A percentile compares a stretch with the other conserved stretches of the same genome.
phyloP scores from a whole-genome alignment of 1,284 basidiomycete genomes.

The Rhodotorula sp. region DNA sequence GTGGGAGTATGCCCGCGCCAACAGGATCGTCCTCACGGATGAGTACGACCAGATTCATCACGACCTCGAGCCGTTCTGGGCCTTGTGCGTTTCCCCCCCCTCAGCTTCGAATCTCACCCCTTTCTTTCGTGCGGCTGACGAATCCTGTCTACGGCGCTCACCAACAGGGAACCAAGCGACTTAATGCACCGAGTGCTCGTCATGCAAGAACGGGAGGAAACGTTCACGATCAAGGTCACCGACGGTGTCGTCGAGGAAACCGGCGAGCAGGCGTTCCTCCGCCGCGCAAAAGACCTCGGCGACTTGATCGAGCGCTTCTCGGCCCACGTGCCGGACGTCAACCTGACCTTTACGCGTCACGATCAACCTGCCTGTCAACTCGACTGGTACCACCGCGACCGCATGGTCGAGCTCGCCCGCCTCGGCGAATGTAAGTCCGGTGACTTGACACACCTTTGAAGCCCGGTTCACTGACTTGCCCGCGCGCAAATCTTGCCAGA shows the following conservation, averaged over 20 bases:
- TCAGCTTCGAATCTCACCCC: too few species aligned
- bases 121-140: not conserved
- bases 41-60: slow-evolving; percentile 44
- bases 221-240: slow-evolving; percentile 43
- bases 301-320: slow-evolving; percentile 49
- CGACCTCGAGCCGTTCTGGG: slow-evolving; percentile 42
- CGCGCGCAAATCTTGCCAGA: not conserved
- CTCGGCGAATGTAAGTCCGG: slow-evolving; percentile 44
- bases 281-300: slow-evolving; percentile 42
- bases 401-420: slow-evolving; percentile 50
- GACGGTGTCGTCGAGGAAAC: slow-evolving; percentile 28
- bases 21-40: slow-evolving; percentile 43
- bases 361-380: slow-evolving; percentile 55
- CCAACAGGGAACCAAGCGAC: slow-evolving; percentile 35
- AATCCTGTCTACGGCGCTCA: not conserved
- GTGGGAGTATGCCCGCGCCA: slow-evolving; percentile 41
- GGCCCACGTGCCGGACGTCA: slow-evolving; percentile 48
- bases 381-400: slow-evolving; percentile 50
- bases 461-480: not conserved
- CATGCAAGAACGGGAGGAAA: slow-evolving; percentile 44
- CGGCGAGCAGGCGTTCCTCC: slow-evolving; percentile 40
- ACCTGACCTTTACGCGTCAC: slow-evolving; percentile 53
- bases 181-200: slow-evolving; percentile 37
- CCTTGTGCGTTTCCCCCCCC: slow-evolving; percentile 27
- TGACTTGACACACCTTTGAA: not conserved